Conservation (phyloP, 352 stramenopile species). For the Thraustotheca clavata region DNA sequence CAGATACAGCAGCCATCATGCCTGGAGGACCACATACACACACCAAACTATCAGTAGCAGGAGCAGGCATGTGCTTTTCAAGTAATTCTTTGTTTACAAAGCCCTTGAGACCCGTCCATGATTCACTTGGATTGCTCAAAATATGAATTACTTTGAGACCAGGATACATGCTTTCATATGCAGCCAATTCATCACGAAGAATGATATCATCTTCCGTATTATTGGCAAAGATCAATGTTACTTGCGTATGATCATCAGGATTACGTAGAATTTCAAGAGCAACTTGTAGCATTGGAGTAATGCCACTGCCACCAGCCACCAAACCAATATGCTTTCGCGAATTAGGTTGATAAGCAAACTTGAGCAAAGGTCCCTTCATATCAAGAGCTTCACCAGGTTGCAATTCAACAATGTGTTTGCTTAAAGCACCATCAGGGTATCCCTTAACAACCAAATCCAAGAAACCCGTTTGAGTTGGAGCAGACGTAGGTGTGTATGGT, state of each 20-base stretch:
- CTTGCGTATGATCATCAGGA: slow-evolving; percentile 66
- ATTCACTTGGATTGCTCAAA: slow-evolving; percentile 53
- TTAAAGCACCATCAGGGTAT: slow-evolving; percentile 78
- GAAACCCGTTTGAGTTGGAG: slow-evolving; percentile 76
- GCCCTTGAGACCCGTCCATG: slow-evolving; percentile 59
- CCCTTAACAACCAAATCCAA: slow-evolving; percentile 86
- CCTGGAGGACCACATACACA: slow-evolving; percentile 83
- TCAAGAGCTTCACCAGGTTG: slow-evolving; percentile 79
- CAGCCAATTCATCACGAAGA: slow-evolving; percentile 70
- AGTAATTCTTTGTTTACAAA: slow-evolving; percentile 82
- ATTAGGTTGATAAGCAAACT: slow-evolving; percentile 83
- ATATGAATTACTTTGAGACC: slow-evolving; percentile 62
- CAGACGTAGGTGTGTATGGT: slow-evolving; percentile 84
- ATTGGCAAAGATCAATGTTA: slow-evolving; percentile 79
- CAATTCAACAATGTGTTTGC: slow-evolving; percentile 78
- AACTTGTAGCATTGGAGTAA: slow-evolving; percentile 88
- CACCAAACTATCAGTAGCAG: slow-evolving; percentile 71
- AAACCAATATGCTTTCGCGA: slow-evolving; percentile 84
- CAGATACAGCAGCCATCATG: slow-evolving; percentile 87
- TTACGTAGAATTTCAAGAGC: slow-evolving; percentile 79
- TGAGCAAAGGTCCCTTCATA: slow-evolving; percentile 86
- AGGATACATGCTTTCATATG: slow-evolving; percentile 42
- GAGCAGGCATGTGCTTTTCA: slow-evolving; percentile 64
- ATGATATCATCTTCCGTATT: slow-evolving; percentile 84
- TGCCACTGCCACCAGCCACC: slow-evolving; percentile 84